Conservation (phyloP, 352 stramenopile species). For the Globisporangium megalacanthum region DNA sequence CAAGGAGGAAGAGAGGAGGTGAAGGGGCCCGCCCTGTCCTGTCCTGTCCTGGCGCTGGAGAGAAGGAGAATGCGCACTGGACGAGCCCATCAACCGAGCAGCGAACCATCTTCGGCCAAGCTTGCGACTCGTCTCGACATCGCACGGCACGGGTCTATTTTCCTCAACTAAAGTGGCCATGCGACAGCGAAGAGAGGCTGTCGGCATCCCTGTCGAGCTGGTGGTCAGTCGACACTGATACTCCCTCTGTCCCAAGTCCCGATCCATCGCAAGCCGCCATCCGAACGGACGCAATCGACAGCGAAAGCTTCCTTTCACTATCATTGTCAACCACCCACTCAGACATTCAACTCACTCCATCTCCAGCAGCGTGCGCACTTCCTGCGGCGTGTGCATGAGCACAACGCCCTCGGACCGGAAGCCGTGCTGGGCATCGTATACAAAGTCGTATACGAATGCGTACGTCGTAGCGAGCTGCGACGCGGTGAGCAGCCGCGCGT, state of each 20-base stretch:
- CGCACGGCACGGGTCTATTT: background rate
- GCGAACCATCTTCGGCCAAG: background rate
- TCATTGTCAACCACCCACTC: background rate
- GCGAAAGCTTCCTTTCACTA: background rate
- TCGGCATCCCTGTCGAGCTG: too few relatives aligned
- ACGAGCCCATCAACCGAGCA: background rate
- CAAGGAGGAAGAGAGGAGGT: background rate
- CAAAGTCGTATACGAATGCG: slow-evolving; percentile 51
- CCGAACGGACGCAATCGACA: background rate
- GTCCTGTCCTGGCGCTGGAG: too few relatives aligned
- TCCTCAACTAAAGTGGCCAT: background rate
- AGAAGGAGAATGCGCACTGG: background rate
- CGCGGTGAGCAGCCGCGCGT: slow-evolving; percentile 28
- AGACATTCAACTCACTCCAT: slow-evolving; percentile 24
- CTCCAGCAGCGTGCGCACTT: slow-evolving; percentile 60
- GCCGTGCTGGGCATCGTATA: slow-evolving; percentile 35
- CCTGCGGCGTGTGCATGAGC: slow-evolving; percentile 50
- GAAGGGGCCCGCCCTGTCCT: too few relatives aligned
- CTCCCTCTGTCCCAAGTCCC: too few relatives aligned
- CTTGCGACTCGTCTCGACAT: slow-evolving; percentile 1
- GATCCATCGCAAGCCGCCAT: background rate
- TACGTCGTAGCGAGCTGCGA: slow-evolving; percentile 40
- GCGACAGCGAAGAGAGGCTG: background rate
- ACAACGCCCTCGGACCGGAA: slow-evolving; percentile 30
- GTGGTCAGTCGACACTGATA: too few relatives aligned